Base-by-base conservation (phyloP, 129 eudicot species). In the Ambrosia trifida region DNA sequence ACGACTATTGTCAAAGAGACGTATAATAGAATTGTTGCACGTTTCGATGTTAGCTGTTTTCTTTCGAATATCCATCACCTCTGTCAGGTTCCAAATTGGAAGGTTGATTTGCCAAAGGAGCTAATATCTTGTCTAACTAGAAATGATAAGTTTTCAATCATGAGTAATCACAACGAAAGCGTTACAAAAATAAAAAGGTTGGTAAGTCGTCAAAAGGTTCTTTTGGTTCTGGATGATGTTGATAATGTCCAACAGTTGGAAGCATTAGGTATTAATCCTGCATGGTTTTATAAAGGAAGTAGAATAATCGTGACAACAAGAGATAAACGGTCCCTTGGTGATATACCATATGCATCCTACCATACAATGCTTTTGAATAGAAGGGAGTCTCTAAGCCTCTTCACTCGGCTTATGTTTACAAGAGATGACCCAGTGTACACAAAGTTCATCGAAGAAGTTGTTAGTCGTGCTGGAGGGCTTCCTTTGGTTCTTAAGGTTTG, bases 261-360 rank as follows among this genome's bases (percentile, higher is more conserved):
- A 70, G 16, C 58, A 3, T 54, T 78, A 41, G 59, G 69, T 46
- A 31, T 71, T 35, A 0, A 16, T 24, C 51, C 68, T 30, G 3
- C 45, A 4, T 72, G 16, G 32, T 71, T 78, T 7, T 14, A 20
- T 10, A 13, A 7, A 12, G 69, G 73, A 28, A 78, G 82, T 44
- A 78, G 68, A 78, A 78, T 78, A 11, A 72, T 78, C 3, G 70
- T 78, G 64, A 78, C 74, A 0, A 78, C 78, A 8, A 45, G 82
- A 36, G 31, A 64, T 65, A 45, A 31, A 36, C 41, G n/a, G 4
- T 56, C 61, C 1, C 59, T 78, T 63, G 43, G 33, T 28, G 17
- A 17, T 11, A 19, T 72, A 20, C 10, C 5, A 3, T 36, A 32
- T n/a, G 36, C 10, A 11, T 4, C 30, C 24, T 68, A 71, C 41